Conservation (phyloP, 768 basidiomycete species). For the Mycena alexandri region DNA sequence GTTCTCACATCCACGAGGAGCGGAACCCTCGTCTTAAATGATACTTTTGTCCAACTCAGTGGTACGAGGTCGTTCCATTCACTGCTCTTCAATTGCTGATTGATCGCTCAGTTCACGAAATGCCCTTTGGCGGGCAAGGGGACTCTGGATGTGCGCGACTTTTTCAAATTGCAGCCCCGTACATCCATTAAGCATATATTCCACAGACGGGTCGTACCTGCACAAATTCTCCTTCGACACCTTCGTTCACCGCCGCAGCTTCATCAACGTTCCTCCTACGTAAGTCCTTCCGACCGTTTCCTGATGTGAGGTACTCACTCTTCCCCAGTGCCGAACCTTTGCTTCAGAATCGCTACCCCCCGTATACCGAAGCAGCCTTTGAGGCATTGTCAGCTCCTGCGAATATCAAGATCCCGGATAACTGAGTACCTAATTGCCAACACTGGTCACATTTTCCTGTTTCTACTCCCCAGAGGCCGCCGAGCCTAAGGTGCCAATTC, state of each 20-base stretch:
- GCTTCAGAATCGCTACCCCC: constrained; percentile 13
- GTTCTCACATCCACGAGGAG: constrained; percentile 22
- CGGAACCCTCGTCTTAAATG: constrained; percentile 23
- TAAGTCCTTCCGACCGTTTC: not conserved
- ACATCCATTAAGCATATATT: not conserved
- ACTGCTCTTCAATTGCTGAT: not conserved
- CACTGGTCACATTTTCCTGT: no score
- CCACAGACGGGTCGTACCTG: constrained; percentile 18
- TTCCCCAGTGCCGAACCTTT: constrained; percentile 25
- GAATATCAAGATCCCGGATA: constrained; percentile 16
- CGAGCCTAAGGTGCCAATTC: no score
- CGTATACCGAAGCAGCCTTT: constrained; percentile 18
- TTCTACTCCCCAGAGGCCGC: no score
- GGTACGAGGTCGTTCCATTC: not conserved
- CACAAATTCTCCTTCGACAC: constrained; percentile 22
- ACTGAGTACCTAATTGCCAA: no score
- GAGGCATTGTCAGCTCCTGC: constrained; percentile 17
- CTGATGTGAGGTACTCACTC: not conserved
- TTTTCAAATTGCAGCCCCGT: no score
- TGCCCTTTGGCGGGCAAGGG: constrained; percentile 24
- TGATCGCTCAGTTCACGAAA: constrained; percentile 14
- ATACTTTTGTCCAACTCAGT: constrained; percentile 21
- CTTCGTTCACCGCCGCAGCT: constrained; percentile 27
- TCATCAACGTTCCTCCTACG: constrained; percentile 23
- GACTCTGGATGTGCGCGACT: constrained; percentile 14